phyloP scores from a whole-genome alignment of 331 rosid species.

The Spiraea crenata region DNA sequence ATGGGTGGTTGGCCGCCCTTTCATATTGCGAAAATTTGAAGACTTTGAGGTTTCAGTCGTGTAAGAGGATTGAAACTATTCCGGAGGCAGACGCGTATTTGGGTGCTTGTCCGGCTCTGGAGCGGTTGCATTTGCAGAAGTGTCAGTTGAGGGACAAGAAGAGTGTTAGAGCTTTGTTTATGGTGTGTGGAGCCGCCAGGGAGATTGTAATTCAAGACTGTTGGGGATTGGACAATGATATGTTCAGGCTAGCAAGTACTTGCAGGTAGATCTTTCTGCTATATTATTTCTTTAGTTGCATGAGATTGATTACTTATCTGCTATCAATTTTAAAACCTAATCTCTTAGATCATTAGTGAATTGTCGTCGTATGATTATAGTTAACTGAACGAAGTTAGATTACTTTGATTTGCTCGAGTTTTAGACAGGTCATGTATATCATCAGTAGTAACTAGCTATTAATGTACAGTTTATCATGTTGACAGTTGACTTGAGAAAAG shows the following conservation, averaged over 20 bases:
- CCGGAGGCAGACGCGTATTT: conserved; percentile 63
- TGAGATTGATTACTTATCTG: conserved; percentile 7
- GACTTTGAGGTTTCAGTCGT: conserved; percentile 68
- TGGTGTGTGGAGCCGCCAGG: conserved; percentile 56
- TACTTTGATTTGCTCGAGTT: background rate
- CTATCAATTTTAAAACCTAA: background rate
- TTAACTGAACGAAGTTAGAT: background rate
- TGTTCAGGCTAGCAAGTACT: conserved; percentile 52
- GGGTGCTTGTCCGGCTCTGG: conserved; percentile 69
- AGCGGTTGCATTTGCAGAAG: conserved; percentile 66
- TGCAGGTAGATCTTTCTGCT: conserved; percentile 61
- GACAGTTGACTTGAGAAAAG: background rate
- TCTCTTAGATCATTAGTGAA: background rate
- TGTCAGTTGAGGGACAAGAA: conserved; percentile 75
- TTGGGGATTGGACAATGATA: conserved; percentile 78
- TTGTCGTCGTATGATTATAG: background rate
- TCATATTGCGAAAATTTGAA: conserved; percentile 79
- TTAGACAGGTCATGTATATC: too few species aligned
- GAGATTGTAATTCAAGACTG: conserved; percentile 77
- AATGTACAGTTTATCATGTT: background rate
- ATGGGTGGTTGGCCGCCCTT: conserved; percentile 80
- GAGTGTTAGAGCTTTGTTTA: conserved; percentile 54
- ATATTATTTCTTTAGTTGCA: background rate
- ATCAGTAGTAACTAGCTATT: background rate
- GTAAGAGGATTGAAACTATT: conserved; percentile 56